Evolutionary conservation across 2,329 filamentous ascomycete genomes (phyloP).

Genomic region (Plectosphaerella sp.): DNA sequence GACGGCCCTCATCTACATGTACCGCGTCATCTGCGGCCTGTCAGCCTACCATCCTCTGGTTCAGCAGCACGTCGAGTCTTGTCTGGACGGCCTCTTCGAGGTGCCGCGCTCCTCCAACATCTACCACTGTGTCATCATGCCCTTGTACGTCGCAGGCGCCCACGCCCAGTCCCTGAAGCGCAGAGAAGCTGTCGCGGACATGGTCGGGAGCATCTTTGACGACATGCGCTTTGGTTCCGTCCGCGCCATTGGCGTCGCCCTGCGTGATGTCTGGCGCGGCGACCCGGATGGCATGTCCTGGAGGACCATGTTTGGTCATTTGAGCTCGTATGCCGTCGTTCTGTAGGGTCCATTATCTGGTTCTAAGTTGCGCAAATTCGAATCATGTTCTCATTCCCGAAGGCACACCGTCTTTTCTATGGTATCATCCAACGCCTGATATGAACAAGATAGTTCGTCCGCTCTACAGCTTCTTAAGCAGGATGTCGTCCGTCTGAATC

Average conservation of each 20-base stretch:
- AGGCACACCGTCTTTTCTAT: too few relatives aligned
- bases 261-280: background rate
- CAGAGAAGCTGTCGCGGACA: conserved; percentile 14
- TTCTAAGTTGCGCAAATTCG: too few relatives aligned
- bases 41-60: conserved; percentile 31
- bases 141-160: conserved; percentile 29
- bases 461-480: conserved; percentile 26
- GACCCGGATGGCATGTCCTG: background rate
- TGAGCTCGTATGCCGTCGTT: conserved; percentile 1
- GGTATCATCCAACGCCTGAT: too few relatives aligned
- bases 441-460: too few relatives aligned
- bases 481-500: conserved; percentile 36
- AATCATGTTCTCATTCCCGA: too few relatives aligned
- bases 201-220: conserved; percentile 19
- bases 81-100: conserved; percentile 30
- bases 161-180: conserved; percentile 24
- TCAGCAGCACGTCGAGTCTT: conserved; percentile 30
- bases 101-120: conserved; percentile 28
- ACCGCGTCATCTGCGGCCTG: conserved; percentile 34
- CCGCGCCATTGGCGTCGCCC: background rate
- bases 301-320: background rate
- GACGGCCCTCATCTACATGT: conserved; percentile 34
- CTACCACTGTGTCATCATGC: conserved; percentile 32
- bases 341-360: background rate
- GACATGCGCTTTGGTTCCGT: conserved; percentile 32